Conservation (phyloP, 1,139 yeast species). For the Yamadazyma sp. region DNA sequence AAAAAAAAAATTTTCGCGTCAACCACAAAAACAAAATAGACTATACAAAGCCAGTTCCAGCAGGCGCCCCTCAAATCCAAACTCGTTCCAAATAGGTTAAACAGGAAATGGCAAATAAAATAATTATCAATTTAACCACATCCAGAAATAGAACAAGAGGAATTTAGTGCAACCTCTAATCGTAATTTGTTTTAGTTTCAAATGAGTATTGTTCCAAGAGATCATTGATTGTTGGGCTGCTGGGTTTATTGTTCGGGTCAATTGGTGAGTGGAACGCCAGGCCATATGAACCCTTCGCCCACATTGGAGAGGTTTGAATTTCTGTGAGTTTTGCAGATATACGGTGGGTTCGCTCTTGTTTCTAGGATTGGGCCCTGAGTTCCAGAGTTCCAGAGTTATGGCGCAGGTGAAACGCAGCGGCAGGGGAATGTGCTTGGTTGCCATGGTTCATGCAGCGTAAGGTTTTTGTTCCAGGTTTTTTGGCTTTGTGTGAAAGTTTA, state of each 20-base stretch:
- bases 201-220: background rate
- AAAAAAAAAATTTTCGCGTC: slow-evolving; percentile 8
- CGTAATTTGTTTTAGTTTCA: background rate
- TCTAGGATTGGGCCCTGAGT: too few relatives aligned
- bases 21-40: background rate
- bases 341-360: too few relatives aligned
- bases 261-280: background rate
- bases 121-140: background rate
- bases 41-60: too few relatives aligned
- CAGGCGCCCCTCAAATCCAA: too few relatives aligned
- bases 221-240: background rate
- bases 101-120: background rate
- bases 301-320: too few relatives aligned
- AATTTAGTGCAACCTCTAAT: background rate
- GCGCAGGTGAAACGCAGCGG: too few relatives aligned
- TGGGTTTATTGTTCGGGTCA: background rate
- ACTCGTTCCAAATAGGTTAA: background rate
- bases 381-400: too few relatives aligned
- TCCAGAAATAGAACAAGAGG: background rate
- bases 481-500: background rate
- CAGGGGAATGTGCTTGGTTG: background rate
- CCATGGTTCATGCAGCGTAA: background rate
- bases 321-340: too few relatives aligned
- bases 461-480: background rate
- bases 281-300: too few relatives aligned